phyloP scores from a whole-genome alignment of 129 eudicot genomes.

The Solidago caesia region DNA sequence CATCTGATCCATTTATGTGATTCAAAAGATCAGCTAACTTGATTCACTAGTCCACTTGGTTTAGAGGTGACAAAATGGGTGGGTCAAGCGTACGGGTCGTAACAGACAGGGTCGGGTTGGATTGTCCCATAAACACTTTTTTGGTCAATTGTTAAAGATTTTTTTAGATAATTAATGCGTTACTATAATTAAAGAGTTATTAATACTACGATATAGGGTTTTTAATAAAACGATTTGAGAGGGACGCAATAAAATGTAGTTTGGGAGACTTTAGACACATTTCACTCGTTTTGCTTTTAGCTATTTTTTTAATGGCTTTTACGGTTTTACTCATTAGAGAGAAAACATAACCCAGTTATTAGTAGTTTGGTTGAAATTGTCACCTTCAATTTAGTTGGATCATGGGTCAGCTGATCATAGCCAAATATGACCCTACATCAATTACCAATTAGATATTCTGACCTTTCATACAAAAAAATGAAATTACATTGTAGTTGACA shows the following conservation, averaged over 20 bases:
- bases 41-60: background rate
- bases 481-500: conserved; percentile 42
- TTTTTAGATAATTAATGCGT: no score
- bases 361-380: background rate
- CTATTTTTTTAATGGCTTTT: no score
- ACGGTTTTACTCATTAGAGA: no score
- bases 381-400: background rate
- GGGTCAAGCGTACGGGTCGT: background rate
- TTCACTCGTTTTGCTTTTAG: background rate
- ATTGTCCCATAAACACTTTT: background rate
- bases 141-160: background rate
- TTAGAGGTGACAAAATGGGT: background rate
- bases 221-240: no score
- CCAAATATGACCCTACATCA: background rate
- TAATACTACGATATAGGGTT: no score
- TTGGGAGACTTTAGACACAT: background rate
- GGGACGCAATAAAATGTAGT: background rate
- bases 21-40: conserved; percentile 6
- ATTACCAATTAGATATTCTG: conserved; percentile 5
- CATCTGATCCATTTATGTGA: background rate
- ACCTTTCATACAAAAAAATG: conserved; percentile 1
- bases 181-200: no score
- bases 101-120: background rate
- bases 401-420: background rate
- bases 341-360: background rate